Conservation (phyloP, 2,329 filamentous ascomycete species). For the Aspergillus viridinutans region DNA sequence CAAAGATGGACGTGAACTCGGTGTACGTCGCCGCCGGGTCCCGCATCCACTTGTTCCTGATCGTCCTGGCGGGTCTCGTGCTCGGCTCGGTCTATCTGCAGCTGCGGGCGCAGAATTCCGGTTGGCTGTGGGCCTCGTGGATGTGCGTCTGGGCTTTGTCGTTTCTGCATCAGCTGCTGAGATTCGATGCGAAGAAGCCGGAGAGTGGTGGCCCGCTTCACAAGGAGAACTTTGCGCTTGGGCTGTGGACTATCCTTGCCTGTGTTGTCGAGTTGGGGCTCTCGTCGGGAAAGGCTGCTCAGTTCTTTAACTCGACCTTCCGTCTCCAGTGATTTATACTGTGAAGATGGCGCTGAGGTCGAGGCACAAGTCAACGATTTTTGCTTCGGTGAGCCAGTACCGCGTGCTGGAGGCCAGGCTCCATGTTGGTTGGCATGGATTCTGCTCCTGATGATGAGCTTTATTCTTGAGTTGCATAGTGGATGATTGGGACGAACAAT, state of each 20-base stretch:
- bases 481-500: neutral
- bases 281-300: conserved; percentile 58
- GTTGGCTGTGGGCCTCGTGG: conserved; percentile 10
- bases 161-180: neutral
- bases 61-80: conserved; percentile 1
- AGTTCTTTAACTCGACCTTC: neutral
- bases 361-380: neutral
- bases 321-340: neutral
- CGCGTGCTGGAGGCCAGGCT: neutral
- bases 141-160: conserved; percentile 6
- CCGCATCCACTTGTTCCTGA: conserved; percentile 5
- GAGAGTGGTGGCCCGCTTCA: conserved; percentile 3
- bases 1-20: conserved; percentile 10
- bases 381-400: neutral
- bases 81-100: neutral
- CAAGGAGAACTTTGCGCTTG: conserved; percentile 4
- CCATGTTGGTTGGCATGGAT: neutral
- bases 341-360: neutral
- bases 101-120: neutral
- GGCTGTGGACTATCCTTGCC: conserved; percentile 5
- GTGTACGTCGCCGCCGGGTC: conserved; percentile 6
- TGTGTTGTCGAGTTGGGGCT: conserved; percentile 4
- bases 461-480: neutral
- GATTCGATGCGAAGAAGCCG: conserved; percentile 4
- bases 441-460: neutral